Evolutionary conservation across 345 rosid species (phyloP), one percentile per base, ranked within the genome.

Genomic region (Ricinus communis): DNA sequence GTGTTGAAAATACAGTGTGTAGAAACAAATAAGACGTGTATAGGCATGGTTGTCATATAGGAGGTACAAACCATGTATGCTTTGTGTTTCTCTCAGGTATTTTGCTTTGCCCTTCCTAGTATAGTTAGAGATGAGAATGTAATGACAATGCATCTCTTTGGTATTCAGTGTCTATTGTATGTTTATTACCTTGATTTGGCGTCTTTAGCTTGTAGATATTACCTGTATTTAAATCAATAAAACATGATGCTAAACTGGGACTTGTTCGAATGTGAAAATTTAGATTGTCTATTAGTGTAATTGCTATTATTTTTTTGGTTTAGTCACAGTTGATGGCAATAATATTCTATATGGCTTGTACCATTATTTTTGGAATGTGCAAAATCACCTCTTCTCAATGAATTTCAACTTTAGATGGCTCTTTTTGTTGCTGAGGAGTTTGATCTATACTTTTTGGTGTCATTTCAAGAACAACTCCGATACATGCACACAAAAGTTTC

Each of bases 11-110:
- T 25, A 18, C 38, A 52, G 49, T 31, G 50, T 65, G 11, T 21
- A 14, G 59, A 38, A 21, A 41, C 1, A 13, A 72, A 55, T 45
- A 64, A 72, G 64, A 31, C 68, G 6, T 43, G 69, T 45, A 53
- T 45, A 54, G 56, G 21, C 28, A 43, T 50, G 8, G 51, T 41
- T 54, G 51, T 71, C 51, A 6, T n/a, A 31, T 58, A 10, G 45
- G 15, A 43, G 40, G 25, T 24, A n/a, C 21, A 45, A 36, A 38
- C 22, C 28, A 60, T 58, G 21, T 8, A 43, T 18, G 18, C 52
- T 45, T 25, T 3, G 21, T 4, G 5, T 15, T 4, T 11, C 14
- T 40, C 4, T 56, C 8, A 40, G 8, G 64, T 27, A 8, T 24
- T n/a, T 27, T 25, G 62, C 62, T 19, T 3, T 54, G 27, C 1